Conservation (phyloP, 768 basidiomycete genomes). For the Termitomyces sp. region DNA sequence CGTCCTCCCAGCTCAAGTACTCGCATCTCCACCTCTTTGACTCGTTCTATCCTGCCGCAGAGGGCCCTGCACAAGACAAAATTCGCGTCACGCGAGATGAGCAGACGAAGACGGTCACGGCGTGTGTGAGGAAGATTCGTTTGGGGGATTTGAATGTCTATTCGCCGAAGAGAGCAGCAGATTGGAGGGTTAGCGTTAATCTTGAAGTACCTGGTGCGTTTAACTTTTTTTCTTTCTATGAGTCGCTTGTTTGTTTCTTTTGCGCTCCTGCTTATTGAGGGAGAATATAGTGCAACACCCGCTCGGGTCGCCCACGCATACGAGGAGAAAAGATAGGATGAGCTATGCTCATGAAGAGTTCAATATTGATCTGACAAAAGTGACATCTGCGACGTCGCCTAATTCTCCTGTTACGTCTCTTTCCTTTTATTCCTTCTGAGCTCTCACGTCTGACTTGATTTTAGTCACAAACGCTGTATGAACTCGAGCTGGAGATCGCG, state of each 20-base stretch:
- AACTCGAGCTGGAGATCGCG: slow-evolving; percentile 87
- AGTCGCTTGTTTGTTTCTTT: background rate
- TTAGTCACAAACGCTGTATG: slow-evolving; percentile 68
- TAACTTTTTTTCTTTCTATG: background rate
- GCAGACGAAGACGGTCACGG: slow-evolving; percentile 59
- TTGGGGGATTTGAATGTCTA: slow-evolving; percentile 87
- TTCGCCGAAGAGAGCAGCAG: slow-evolving; percentile 76
- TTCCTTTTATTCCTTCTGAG: background rate
- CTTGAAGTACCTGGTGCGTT: slow-evolving; percentile 82
- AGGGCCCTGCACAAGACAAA: slow-evolving; percentile 44
- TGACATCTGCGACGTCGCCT: slow-evolving; percentile 52
- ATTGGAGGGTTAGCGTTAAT: slow-evolving; percentile 93
- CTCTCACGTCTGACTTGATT: slow-evolving; percentile 6
- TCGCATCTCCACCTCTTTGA: slow-evolving; percentile 77
- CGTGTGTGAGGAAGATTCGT: slow-evolving; percentile 75
- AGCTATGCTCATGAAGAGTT: slow-evolving; percentile 95
- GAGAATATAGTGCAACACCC: slow-evolving; percentile 56
- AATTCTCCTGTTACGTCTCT: slow-evolving; percentile 46
- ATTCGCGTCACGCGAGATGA: slow-evolving; percentile 84
- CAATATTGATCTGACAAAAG: slow-evolving; percentile 91
- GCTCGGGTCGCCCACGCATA: slow-evolving; percentile 54
- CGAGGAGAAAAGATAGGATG: slow-evolving; percentile 84
- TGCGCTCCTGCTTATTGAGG: background rate
- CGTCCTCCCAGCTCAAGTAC: slow-evolving; percentile 62
- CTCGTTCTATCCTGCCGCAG: slow-evolving; percentile 60